phyloP scores from a whole-genome alignment of 306 rosid species.

The Quercus agrifolia region DNA sequence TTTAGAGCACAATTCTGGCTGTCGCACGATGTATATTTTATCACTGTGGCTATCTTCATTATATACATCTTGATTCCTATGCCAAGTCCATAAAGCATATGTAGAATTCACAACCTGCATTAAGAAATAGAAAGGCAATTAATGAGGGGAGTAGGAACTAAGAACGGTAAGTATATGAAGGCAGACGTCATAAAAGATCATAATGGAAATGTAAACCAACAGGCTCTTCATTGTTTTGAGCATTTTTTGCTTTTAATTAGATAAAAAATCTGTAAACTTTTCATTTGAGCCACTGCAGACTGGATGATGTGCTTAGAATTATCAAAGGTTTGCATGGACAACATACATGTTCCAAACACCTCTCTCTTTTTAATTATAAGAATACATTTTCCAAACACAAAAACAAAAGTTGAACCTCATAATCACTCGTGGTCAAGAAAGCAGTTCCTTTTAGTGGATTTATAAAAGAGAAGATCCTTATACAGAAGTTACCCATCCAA shows the following conservation, averaged over 20 bases:
- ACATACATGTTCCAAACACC: no score
- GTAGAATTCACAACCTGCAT: constrained; percentile 80
- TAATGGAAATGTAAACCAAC: neutral
- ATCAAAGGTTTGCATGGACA: neutral
- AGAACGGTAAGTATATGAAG: constrained; percentile 3
- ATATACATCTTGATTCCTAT: constrained; percentile 72
- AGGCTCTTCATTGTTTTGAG: neutral
- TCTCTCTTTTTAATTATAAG: no score
- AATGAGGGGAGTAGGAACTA: neutral
- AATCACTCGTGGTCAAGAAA: no score
- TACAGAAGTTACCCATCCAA: no score
- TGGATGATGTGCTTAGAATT: neutral
- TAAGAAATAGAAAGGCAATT: neutral
- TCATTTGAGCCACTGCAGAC: neutral
- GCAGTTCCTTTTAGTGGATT: no score
- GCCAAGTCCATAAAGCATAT: constrained; percentile 91
- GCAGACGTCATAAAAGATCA: neutral
- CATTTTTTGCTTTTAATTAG: neutral
- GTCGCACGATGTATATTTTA: constrained; percentile 78
- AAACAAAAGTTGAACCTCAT: no score
- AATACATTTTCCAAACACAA: no score
- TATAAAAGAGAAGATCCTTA: no score
- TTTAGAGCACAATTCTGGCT: constrained; percentile 59
- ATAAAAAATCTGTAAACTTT: neutral
- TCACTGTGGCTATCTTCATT: constrained; percentile 61